Evolutionary conservation across 371 early-diverging fungal genomes (phyloP).

Genomic region (Mucor saturninus): DNA sequence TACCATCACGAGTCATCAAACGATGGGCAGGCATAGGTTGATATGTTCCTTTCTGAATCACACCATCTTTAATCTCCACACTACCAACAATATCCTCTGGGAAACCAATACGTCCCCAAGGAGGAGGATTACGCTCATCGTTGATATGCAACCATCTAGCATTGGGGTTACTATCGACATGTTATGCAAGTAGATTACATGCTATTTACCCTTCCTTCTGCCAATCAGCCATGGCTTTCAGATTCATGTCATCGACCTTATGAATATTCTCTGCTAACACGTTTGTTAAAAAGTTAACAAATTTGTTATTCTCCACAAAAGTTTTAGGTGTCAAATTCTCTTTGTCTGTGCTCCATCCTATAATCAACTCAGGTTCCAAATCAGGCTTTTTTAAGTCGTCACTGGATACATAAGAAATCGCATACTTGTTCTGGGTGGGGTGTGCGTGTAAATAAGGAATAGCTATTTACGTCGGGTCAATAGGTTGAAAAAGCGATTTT

Average conservation of each 20-base stretch:
- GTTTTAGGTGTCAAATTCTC: conserved; percentile 33
- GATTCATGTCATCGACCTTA: conserved; percentile 39
- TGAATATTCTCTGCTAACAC: conserved; percentile 45
- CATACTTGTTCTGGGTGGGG: conserved; percentile 11
- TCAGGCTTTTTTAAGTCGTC: conserved; percentile 7
- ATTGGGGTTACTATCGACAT: no score
- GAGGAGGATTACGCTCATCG: conserved; percentile 67
- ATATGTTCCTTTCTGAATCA: conserved; percentile 61
- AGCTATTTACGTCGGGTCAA: conserved; percentile 1
- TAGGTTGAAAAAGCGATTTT: neutral
- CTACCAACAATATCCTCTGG: conserved; percentile 87
- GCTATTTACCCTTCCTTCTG: conserved; percentile 57
- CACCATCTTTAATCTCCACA: conserved; percentile 61
- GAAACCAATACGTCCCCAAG: conserved; percentile 75
- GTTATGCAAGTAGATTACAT: neutral
- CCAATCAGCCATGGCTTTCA: conserved; percentile 59
- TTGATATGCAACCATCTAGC: conserved; percentile 57
- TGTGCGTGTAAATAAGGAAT: conserved; percentile 21
- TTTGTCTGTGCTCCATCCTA: conserved; percentile 45
- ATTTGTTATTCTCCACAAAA: conserved; percentile 50
- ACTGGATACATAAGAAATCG: conserved; percentile 23
- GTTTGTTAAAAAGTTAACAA: conserved; percentile 46
- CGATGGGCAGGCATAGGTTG: conserved; percentile 84
- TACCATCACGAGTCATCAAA: conserved; percentile 68
- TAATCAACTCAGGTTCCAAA: conserved; percentile 35